Conservation (phyloP, 257 asterid species). For the Salvia splendens region DNA sequence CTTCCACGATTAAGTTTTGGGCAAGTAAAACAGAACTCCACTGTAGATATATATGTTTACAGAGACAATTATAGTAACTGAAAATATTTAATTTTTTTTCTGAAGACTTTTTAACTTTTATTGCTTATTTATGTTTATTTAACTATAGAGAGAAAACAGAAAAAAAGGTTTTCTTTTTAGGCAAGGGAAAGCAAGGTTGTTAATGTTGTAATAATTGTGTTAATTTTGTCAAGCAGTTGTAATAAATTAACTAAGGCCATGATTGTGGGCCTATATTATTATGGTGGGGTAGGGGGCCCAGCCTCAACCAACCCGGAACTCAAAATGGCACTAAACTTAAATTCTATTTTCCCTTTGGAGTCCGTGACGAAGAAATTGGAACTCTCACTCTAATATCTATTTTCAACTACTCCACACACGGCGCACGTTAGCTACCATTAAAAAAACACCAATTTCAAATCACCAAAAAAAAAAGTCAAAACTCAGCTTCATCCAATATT, state of each 20-base stretch:
- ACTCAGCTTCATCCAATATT: not conserved
- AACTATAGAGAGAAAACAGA: too few relatives aligned
- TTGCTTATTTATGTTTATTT: too few relatives aligned
- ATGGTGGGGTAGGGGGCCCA: constrained; percentile 31
- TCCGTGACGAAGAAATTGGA: constrained; percentile 43
- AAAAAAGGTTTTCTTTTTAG: not conserved
- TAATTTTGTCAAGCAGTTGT: constrained; percentile 14
- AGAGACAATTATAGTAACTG: too few relatives aligned
- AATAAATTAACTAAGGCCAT: constrained; percentile 7
- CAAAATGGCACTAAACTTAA: constrained; percentile 41
- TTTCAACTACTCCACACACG: not conserved
- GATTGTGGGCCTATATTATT: constrained; percentile 14
- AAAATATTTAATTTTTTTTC: too few relatives aligned
- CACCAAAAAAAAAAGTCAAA: not conserved
- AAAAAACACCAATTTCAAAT: not conserved
- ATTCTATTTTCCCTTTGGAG: constrained; percentile 39
- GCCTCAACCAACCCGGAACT: constrained; percentile 47
- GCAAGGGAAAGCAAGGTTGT: not conserved
- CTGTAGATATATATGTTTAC: too few relatives aligned
- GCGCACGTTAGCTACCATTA: constrained; percentile 31
- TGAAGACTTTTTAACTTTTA: too few relatives aligned
- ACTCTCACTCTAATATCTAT: not conserved
- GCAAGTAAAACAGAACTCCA: too few relatives aligned
- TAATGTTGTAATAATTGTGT: not conserved
- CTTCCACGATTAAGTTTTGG: too few relatives aligned